A percentile compares a stretch with the other conserved stretches of the same genome.
These are phyloP conservation scores for Fonsecaea pugnacius DNA, from an alignment of 2,329 filamentous ascomycete genomes.

Conservation along the genomic window DNA sequence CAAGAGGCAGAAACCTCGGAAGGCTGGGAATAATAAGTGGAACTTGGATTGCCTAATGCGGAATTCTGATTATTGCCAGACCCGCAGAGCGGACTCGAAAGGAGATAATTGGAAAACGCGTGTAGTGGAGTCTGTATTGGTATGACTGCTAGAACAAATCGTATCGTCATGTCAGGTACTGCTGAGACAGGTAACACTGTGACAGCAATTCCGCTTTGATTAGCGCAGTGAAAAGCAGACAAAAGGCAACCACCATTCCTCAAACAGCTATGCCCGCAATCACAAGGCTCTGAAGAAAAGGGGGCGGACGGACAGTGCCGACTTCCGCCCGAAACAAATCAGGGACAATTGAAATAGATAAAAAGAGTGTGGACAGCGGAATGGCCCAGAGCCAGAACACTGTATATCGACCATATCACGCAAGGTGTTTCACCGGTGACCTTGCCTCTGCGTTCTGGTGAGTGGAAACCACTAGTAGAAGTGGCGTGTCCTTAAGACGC, in stretches of 20 bases:
- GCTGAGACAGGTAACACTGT: neutral
- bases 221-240: neutral
- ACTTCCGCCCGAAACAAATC: neutral
- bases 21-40: neutral
- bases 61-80: neutral
- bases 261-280: conserved; percentile 6
- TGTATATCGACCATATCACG: neutral
- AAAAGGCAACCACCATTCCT: conserved; percentile 22
- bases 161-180: neutral
- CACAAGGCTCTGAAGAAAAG: conserved; percentile 5
- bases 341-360: neutral
- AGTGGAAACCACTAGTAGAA: neutral
- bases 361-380: neutral
- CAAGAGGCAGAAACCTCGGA: too few species aligned
- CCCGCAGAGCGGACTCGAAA: neutral
- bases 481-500: neutral
- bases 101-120: neutral
- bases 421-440: neutral
- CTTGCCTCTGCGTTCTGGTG: neutral
- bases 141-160: neutral
- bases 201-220: neutral
- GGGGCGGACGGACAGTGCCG: neutral
- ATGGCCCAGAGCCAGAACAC: neutral
- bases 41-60: neutral
- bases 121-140: neutral